A percentile compares a stretch with the other conserved stretches of the same genome.
Evolutionary conservation across 176 grass and related monocot genomes (phyloP).

Genomic region (Musa acuminata): DNA sequence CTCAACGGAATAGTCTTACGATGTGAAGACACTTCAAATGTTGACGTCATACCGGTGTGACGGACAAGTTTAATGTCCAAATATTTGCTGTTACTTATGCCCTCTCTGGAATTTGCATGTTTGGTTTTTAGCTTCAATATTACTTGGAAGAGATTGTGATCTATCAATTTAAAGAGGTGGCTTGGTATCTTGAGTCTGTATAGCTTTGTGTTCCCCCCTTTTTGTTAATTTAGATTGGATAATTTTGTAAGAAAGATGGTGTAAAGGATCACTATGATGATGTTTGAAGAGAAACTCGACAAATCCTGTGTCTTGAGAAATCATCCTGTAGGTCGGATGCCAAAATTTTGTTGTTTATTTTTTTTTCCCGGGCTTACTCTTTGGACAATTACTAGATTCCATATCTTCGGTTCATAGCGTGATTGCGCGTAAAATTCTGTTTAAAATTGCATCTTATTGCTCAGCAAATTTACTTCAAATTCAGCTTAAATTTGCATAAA

Average conservation of each 20-base stretch:
- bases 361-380: no score
- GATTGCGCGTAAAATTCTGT: no score
- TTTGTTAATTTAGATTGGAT: slow-evolving; percentile 3
- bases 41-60: slow-evolving; percentile 83
- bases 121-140: slow-evolving; percentile 22
- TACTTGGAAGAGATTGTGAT: slow-evolving; percentile 6
- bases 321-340: not conserved
- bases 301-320: not conserved
- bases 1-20: slow-evolving; percentile 77
- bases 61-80: slow-evolving; percentile 11
- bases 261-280: not conserved
- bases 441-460: no score
- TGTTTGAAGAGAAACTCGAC: not conserved
- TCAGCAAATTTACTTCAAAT: no score
- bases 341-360: no score
- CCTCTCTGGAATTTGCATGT: slow-evolving; percentile 35
- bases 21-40: slow-evolving; percentile 86
- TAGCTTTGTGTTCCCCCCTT: slow-evolving; percentile 11
- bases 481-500: no score
- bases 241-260: slow-evolving; percentile 9
- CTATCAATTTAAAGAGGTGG: not conserved
- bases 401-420: no score
- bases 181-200: slow-evolving; percentile 4
- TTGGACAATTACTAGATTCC: no score
- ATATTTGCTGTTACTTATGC: slow-evolving; percentile 24